Conservation (phyloP, 805 yeast species). For the Sugiyamaella marilandica region DNA sequence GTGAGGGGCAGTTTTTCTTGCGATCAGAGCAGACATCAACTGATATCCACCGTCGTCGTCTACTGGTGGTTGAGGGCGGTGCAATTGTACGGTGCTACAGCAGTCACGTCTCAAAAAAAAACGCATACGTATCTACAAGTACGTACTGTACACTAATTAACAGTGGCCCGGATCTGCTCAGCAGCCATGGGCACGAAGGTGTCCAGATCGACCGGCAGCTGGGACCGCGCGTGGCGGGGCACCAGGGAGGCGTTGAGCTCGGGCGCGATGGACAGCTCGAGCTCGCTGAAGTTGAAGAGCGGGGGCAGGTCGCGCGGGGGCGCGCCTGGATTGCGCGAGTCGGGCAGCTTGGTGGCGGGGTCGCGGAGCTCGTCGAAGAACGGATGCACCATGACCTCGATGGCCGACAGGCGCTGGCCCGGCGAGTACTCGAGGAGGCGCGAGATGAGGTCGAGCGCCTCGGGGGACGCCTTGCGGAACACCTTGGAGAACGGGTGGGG, state of each 20-base stretch:
- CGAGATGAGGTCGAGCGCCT: conserved; percentile 80
- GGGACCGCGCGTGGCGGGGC: conserved; percentile 41
- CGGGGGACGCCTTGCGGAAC: conserved; percentile 72
- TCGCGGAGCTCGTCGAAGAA: conserved; percentile 83
- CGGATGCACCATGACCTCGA: conserved; percentile 77
- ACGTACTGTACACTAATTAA: conserved; percentile 9
- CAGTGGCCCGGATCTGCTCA: conserved; percentile 24
- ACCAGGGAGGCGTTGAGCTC: conserved; percentile 36
- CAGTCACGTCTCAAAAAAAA: neutral
- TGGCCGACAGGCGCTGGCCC: conserved; percentile 70
- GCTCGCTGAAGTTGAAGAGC: conserved; percentile 70
- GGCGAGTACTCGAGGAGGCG: conserved; percentile 88
- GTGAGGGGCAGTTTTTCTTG: no score
- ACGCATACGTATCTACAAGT: conserved; percentile 1
- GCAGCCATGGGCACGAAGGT: conserved; percentile 54
- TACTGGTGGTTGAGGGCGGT: no score
- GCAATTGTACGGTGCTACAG: no score
- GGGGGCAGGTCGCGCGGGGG: conserved; percentile 72
- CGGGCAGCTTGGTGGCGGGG: conserved; percentile 39
- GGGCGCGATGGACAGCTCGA: conserved; percentile 48
- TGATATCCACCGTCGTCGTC: no score
- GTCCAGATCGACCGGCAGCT: conserved; percentile 38
- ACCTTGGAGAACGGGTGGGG: conserved; percentile 57
- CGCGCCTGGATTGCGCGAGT: conserved; percentile 48
- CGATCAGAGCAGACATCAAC: no score